Base-by-base conservation (phyloP, 2,329 filamentous ascomycete species). In the Nectriaceae sp. region DNA sequence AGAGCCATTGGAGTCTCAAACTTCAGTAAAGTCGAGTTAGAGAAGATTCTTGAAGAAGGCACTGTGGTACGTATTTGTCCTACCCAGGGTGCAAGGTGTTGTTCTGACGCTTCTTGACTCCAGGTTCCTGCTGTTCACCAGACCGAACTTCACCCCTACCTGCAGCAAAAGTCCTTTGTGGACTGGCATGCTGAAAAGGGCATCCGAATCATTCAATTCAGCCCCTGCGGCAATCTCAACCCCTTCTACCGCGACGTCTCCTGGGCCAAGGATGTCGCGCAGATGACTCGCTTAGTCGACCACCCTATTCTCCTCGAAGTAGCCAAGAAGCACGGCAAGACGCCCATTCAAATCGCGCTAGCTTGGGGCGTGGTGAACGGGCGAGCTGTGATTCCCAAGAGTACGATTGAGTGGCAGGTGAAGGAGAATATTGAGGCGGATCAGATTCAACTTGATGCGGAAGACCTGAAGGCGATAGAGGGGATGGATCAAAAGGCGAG, bases 71-170 rank as follows among this genome's bases (percentile, higher is more conserved):
- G 26, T 31, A 8, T 31, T 15, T 31, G 8, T 15, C 8, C 26
- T 15, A 15, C 8, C 26, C 26, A 31, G 8, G 26, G 8, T 31
- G 15, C 26, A 8, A 31, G 15, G 26, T 31, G 26, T 8, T 10
- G 15, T 10, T 8, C 8, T 38, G 15, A 10, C 18, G 19, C 8
- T 16, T 20, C 8, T 20, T 20, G 15, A 20, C 35, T 16, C 18
- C 19, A 61, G 18, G 51, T 50, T 5, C 52, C 52, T 42, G 43
- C 52, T 13, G 46, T 49, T 65, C 50, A 42, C n/a, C 40, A 42
- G 21, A 42, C 24, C 8, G 82, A 84, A 64, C 73, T 84, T 6
- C 80, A 84, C 67, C 81, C 81, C 39, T 83, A 83, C 72, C 77
- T 76, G 43, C 70, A 55, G 40, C 50, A 55, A 29, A 44, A 55